Evolutionary conservation across 805 yeast genomes (phyloP).

Genomic region (Spathaspora gorwiae): DNA sequence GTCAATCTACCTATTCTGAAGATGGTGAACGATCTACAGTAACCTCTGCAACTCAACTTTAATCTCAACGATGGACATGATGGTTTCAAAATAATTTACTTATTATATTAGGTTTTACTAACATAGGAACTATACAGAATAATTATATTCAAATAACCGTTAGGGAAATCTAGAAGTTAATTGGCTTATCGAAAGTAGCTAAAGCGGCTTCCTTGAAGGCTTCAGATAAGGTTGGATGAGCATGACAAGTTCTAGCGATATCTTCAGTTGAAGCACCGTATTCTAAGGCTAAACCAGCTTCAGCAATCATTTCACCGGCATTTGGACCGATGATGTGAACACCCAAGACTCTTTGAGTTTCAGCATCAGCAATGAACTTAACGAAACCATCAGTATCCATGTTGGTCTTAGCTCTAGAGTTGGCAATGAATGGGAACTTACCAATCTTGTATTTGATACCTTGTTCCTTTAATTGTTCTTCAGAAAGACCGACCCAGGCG

Average conservation of each 20-base stretch:
- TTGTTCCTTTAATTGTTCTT: conserved; percentile 87
- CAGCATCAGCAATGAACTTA: conserved; percentile 92
- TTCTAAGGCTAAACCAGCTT: conserved; percentile 95
- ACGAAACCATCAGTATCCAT: conserved; percentile 96
- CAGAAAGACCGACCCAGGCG: conserved; percentile 98
- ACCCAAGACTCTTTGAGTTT: conserved; percentile 94
- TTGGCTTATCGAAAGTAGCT: conserved; percentile 86
- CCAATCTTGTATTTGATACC: conserved; percentile 92
- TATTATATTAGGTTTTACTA: too few species aligned
- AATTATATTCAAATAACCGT: too few species aligned
- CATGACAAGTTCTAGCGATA: conserved; percentile 95
- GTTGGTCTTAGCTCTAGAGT: conserved; percentile 99
- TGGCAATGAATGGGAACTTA: conserved; percentile 97
- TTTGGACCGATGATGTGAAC: conserved; percentile 96
- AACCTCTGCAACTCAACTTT: too few species aligned
- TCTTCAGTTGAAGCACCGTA: conserved; percentile 99
- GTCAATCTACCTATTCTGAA: too few species aligned
- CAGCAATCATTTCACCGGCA: conserved; percentile 99
- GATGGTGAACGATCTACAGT: too few species aligned
- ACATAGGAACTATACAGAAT: too few species aligned
- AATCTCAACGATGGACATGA: too few species aligned
- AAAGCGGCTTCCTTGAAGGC: conserved; percentile 98
- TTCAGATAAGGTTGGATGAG: conserved; percentile 97
- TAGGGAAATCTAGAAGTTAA: conserved; percentile 56
- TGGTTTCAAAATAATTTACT: too few species aligned